These are phyloP conservation scores for Colletotrichum limetticola DNA, from an alignment of 2,329 filamentous ascomycete genomes.

Conservation along the genomic window DNA sequence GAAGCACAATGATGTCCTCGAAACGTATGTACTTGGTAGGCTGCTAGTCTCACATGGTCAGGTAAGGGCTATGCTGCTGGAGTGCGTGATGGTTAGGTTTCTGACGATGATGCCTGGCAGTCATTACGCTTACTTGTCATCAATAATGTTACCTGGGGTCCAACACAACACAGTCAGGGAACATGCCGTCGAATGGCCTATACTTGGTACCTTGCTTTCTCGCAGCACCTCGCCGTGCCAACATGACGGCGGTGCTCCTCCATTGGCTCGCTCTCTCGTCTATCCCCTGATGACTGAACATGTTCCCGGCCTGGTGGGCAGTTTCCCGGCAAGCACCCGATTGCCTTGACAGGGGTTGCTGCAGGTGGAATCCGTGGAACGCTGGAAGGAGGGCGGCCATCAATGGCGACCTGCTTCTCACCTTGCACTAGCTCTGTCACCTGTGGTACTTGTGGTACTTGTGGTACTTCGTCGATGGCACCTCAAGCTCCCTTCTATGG, in stretches of 20 bases:
- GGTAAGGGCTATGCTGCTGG: background rate
- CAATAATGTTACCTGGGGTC: background rate
- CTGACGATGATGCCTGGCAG: background rate
- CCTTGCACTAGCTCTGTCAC: background rate
- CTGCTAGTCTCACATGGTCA: no score
- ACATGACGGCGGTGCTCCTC: background rate
- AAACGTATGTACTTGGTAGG: background rate
- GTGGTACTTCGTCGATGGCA: background rate
- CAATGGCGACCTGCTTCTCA: background rate
- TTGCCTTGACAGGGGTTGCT: constrained; percentile 22
- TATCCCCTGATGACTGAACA: constrained; percentile 14
- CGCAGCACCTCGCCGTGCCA: background rate
- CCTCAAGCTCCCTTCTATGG: no score
- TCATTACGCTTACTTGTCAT: background rate
- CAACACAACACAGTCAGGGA: no score
- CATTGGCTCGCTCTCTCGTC: constrained; percentile 17
- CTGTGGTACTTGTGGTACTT: background rate
- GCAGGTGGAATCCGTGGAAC: constrained; percentile 6
- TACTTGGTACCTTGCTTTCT: background rate
- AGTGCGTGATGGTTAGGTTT: background rate
- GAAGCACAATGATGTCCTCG: background rate
- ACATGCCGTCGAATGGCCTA: background rate
- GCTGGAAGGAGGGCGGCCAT: constrained; percentile 3
- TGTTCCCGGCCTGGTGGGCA: constrained; percentile 20
- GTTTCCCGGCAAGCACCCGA: constrained; percentile 28